These are phyloP conservation scores for Ceratocystis eucalypticola DNA, from an alignment of 2,329 filamentous ascomycete species.

Conservation along the genomic window DNA sequence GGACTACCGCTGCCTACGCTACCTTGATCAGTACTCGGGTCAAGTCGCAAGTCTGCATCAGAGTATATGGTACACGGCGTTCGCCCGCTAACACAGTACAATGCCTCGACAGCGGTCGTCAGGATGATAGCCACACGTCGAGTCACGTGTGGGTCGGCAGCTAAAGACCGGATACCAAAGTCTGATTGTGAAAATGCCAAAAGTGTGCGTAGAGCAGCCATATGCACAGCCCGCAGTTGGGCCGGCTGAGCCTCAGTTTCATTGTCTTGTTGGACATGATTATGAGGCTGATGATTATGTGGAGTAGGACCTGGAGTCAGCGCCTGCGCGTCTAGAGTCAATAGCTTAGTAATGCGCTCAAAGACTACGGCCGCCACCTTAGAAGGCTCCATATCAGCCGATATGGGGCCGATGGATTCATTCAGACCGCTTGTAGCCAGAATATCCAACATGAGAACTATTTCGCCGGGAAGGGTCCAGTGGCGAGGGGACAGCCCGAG, in stretches of 20 bases:
- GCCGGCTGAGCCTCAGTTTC: slow-evolving; percentile 20
- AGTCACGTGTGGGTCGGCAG: slow-evolving; percentile 53
- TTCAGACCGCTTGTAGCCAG: slow-evolving; percentile 52
- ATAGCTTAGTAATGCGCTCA: slow-evolving; percentile 50
- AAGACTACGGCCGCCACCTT: slow-evolving; percentile 38
- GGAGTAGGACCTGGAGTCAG: slow-evolving; percentile 25
- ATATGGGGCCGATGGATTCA: slow-evolving; percentile 53
- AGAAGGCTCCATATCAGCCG: slow-evolving; percentile 31
- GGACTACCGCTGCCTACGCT: slow-evolving; percentile 24
- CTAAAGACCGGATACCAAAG: slow-evolving; percentile 52
- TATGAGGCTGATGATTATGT: slow-evolving; percentile 34
- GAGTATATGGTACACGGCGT: not conserved
- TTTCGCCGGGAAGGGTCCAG: slow-evolving; percentile 48
- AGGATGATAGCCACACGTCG: slow-evolving; percentile 59
- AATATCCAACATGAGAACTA: slow-evolving; percentile 50
- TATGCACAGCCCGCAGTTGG: slow-evolving; percentile 33
- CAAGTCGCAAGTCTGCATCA: not conserved
- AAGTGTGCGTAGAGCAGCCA: slow-evolving; percentile 38
- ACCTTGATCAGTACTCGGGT: not conserved
- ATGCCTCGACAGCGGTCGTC: slow-evolving; percentile 52
- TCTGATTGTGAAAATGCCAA: slow-evolving; percentile 48
- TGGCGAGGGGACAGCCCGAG: slow-evolving; percentile 48
- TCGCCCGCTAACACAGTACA: slow-evolving; percentile 40
- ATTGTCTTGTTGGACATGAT: slow-evolving; percentile 19
- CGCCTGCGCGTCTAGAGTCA: slow-evolving; percentile 26